A percentile compares a stretch with the other conserved stretches of the same genome.
phyloP scores from a whole-genome alignment of 345 rosid genomes.

The Litchi chinensis region DNA sequence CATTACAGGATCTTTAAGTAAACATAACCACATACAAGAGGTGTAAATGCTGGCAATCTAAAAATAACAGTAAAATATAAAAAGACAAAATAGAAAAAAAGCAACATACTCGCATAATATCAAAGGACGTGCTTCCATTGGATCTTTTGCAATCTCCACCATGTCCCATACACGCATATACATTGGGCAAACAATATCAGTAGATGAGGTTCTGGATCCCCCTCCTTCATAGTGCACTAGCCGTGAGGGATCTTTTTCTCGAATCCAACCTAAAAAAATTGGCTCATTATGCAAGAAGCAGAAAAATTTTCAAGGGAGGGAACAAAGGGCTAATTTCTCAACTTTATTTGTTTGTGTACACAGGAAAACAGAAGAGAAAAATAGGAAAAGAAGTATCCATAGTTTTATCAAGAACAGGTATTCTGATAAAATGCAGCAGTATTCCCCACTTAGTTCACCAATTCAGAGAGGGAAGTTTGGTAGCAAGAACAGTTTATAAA shows the following conservation, averaged over 20 bases:
- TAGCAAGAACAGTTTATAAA: neutral
- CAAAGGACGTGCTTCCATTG: slow-evolving; percentile 80
- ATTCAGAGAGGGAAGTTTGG: neutral
- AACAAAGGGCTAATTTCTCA: neutral
- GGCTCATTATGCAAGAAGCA: slow-evolving; percentile 8
- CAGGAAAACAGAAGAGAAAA: neutral
- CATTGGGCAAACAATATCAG: slow-evolving; percentile 97
- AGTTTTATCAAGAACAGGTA: neutral
- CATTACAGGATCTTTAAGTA: slow-evolving; percentile 17
- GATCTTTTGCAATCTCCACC: slow-evolving; percentile 89
- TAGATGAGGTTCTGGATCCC: slow-evolving; percentile 86
- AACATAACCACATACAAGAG: slow-evolving; percentile 19
- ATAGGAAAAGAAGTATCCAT: neutral
- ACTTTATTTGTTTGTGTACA: neutral
- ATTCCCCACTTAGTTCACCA: neutral
- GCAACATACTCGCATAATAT: slow-evolving; percentile 96
- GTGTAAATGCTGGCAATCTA: neutral
- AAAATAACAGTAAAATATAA: neutral
- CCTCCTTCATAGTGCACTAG: slow-evolving; percentile 96
- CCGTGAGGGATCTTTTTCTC: slow-evolving; percentile 82
- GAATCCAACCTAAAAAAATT: slow-evolving; percentile 73
- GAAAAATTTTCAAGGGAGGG: neutral
- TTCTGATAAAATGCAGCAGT: neutral
- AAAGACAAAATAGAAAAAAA: slow-evolving; percentile 27
- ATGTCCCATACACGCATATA: slow-evolving; percentile 99